Evolutionary conservation across 306 rosid genomes (phyloP).

Genomic region (Alnus glutinosa): DNA sequence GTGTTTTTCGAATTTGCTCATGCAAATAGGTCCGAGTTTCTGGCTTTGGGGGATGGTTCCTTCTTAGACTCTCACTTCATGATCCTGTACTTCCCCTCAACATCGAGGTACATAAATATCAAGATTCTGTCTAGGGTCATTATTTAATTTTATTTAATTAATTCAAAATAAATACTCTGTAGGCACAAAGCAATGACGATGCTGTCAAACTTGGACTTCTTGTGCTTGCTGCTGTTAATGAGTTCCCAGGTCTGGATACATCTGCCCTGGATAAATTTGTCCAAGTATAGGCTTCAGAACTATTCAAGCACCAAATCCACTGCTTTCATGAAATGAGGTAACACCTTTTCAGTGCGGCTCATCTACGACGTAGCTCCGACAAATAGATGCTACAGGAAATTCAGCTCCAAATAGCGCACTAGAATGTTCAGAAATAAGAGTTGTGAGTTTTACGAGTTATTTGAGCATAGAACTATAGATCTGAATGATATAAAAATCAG

Average conservation of each 20-base stretch:
- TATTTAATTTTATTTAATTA: conserved; percentile 19
- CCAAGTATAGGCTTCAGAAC: conserved; percentile 31
- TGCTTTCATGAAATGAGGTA: conserved; percentile 20
- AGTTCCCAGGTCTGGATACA: conserved; percentile 73
- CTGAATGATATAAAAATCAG: not conserved
- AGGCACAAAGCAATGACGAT: conserved; percentile 74
- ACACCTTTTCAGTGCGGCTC: conserved; percentile 1
- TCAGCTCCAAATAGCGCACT: not conserved
- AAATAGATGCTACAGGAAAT: conserved; percentile 12
- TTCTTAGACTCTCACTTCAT: conserved; percentile 87
- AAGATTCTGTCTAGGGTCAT: conserved; percentile 1
- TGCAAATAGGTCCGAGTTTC: conserved; percentile 78
- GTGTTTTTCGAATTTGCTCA: conserved; percentile 30
- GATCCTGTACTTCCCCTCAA: conserved; percentile 98
- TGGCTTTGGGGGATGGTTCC: conserved; percentile 93
- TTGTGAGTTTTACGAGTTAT: not conserved
- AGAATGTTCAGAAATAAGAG: not conserved
- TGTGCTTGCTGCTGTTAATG: conserved; percentile 63
- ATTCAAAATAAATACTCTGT: conserved; percentile 16
- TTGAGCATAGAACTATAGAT: not conserved
- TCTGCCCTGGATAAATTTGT: conserved; percentile 76
- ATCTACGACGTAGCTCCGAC: conserved; percentile 16
- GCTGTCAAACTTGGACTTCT: conserved; percentile 72
- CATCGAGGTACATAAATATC: conserved; percentile 67
- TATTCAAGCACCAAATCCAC: conserved; percentile 19